A percentile compares a stretch with the other conserved stretches of the same genome.
Conservation (phyloP, 2,329 filamentous ascomycete species). For the Sporothrix luriei region DNA sequence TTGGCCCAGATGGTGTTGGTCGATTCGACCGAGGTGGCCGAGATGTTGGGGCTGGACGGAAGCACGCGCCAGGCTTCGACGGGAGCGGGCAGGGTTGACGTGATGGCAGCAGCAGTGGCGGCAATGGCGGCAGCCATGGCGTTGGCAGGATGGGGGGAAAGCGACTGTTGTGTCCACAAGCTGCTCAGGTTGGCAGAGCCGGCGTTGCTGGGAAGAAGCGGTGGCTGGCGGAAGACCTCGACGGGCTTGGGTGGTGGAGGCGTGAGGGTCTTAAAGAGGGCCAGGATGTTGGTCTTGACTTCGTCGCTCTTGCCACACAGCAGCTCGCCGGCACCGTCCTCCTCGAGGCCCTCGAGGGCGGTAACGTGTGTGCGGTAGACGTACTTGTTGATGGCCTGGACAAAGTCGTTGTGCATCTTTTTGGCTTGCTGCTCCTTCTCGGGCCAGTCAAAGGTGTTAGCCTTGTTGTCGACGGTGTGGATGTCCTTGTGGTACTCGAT, state of each 20-base stretch:
- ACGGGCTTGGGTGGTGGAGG: constrained; percentile 85
- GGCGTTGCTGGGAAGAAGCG: constrained; percentile 77
- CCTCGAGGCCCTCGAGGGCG: constrained; percentile 92
- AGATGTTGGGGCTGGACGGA: constrained; percentile 76
- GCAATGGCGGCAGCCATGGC: constrained; percentile 35
- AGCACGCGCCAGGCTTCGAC: constrained; percentile 90
- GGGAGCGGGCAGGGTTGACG: constrained; percentile 57
- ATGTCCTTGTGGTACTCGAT: constrained; percentile 96
- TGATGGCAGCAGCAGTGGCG: constrained; percentile 30
- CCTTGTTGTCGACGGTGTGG: constrained; percentile 86
- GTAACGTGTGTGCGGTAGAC: constrained; percentile 88
- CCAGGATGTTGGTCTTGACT: constrained; percentile 83
- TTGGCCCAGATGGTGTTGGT: constrained; percentile 73
- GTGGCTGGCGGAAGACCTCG: constrained; percentile 83
- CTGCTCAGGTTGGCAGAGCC: constrained; percentile 64
- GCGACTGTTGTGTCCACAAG: constrained; percentile 73
- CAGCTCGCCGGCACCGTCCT: constrained; percentile 92
- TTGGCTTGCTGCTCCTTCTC: constrained; percentile 96
- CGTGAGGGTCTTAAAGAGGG: constrained; percentile 82
- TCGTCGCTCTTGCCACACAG: constrained; percentile 89
- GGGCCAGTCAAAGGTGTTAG: constrained; percentile 89
- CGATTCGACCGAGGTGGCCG: constrained; percentile 70
- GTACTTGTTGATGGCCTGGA: constrained; percentile 96
- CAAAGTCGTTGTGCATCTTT: constrained; percentile 95
- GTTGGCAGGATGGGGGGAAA: constrained; percentile 43